phyloP scores from a whole-genome alignment of 352 stramenopile genomes.

The Globisporangium nagaii region DNA sequence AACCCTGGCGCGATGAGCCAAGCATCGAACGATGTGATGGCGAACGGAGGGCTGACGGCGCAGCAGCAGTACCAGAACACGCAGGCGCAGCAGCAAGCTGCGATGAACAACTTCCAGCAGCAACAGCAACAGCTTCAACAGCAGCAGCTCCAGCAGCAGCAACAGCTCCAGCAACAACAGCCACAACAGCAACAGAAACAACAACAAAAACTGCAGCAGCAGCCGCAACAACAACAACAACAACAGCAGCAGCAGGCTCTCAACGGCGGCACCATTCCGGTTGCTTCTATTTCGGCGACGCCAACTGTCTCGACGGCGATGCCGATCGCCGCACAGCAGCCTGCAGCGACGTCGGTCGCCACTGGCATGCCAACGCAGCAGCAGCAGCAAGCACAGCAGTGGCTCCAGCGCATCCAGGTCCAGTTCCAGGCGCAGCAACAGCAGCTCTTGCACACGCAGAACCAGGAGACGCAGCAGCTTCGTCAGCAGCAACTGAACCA shows the following conservation, averaged over 20 bases:
- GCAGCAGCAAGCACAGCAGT: constrained; percentile 75
- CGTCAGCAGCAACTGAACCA: constrained; percentile 72
- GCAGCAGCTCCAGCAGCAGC: constrained; percentile 11
- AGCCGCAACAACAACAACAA: constrained; percentile 14
- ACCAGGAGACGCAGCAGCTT: constrained; percentile 75
- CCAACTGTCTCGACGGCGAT: constrained; percentile 6
- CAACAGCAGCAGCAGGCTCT: constrained; percentile 8
- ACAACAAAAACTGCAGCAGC: constrained; percentile 9
- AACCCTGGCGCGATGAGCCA: constrained; percentile 11
- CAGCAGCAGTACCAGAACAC: constrained; percentile 23
- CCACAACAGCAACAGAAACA: constrained; percentile 11
- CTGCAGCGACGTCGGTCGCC: constrained; percentile 7
- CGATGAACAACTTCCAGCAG: constrained; percentile 54
- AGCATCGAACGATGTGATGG: constrained; percentile 16
- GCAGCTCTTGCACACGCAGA: constrained; percentile 60
- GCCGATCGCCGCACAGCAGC: not conserved
- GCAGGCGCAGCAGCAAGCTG: constrained; percentile 23
- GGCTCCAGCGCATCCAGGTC: constrained; percentile 74
- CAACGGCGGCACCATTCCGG: constrained; percentile 2
- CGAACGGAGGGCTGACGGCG: constrained; percentile 1
- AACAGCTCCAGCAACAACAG: constrained; percentile 4
- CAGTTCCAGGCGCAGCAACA: constrained; percentile 80
- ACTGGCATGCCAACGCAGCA: constrained; percentile 29
- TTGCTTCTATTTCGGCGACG: constrained; percentile 5
- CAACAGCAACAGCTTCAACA: constrained; percentile 19